phyloP scores from a whole-genome alignment of 805 yeast species.

The Starmerella potacharoeniae region DNA sequence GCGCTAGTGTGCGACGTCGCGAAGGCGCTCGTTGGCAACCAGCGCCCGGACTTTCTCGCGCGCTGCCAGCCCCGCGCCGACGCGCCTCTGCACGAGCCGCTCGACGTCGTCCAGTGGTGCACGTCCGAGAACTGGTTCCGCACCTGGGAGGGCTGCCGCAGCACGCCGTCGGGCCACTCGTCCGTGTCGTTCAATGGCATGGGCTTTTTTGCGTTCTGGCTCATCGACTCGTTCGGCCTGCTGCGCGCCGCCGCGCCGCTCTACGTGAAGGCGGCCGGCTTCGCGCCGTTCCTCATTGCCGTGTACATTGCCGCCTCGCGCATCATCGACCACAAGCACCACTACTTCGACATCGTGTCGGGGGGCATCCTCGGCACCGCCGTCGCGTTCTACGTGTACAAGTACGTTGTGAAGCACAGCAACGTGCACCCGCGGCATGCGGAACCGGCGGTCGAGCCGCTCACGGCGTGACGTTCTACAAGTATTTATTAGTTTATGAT shows the following conservation, averaged over 20 bases:
- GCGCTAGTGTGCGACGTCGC: constrained; percentile 57
- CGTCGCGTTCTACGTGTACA: constrained; percentile 49
- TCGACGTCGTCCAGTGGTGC: constrained; percentile 29
- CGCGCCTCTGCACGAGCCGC: constrained; percentile 37
- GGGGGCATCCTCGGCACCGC: constrained; percentile 60
- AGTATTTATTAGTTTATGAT: too few relatives aligned
- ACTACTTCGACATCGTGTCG: constrained; percentile 67
- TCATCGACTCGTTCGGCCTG: constrained; percentile 32
- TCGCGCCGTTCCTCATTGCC: constrained; percentile 45
- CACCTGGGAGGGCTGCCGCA: constrained; percentile 42
- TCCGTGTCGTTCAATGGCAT: constrained; percentile 43
- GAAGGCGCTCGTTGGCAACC: constrained; percentile 79
- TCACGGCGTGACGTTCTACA: background rate
- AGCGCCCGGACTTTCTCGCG: constrained; percentile 83
- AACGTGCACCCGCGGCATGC: background rate
- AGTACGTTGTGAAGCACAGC: constrained; percentile 17
- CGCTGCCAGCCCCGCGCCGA: constrained; percentile 61
- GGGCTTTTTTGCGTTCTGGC: constrained; percentile 38
- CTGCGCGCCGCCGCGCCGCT: background rate
- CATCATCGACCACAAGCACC: constrained; percentile 89
- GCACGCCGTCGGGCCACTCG: constrained; percentile 50
- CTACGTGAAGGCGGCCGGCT: constrained; percentile 2
- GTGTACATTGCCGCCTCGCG: constrained; percentile 69
- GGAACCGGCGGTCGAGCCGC: background rate
- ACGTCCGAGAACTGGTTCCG: constrained; percentile 24